Evolutionary conservation across 441 rosid genomes (phyloP), one percentile per base, ranked within the genome.

Genomic region (Bruguiera hainesii): DNA sequence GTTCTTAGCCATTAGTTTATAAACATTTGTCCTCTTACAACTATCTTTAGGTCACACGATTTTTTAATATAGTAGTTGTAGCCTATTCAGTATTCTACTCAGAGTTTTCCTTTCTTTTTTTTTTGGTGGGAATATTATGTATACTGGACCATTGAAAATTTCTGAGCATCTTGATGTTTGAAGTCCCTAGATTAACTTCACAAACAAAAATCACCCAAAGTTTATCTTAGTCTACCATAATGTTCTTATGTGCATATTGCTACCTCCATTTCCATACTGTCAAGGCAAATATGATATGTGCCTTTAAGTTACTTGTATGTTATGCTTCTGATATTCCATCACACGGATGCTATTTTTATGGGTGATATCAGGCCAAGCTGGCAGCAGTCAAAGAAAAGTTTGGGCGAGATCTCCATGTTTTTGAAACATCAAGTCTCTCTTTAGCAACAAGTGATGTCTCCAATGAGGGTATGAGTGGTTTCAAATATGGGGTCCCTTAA

Each of bases 331-430:
- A 18, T 39, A 7, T 9, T n/a, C 16, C 4, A 6, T 35, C 1
- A 8, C 18, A 13, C 25, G 19, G 28, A 16, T 55, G 30, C 51
- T 33, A 11, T 46, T 33, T 20, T 15, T n/a, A 6, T 23, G 4
- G 23, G 20, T 29, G 26, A 62, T 56, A 53, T 69, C 50, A 72
- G 63, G 89, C 84, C 60, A 89, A 80, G 81, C 62, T 88, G 64
- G 85, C 76, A 59, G 89, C 82, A 35, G 70, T 73, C 7, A 86
- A 84, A 79, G 99, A 84, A 61, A 87, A 86, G 65, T 81, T 76
- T 68, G 99, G 97, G 66, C 75, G 87, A 67, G 93, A 90, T 72
- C 67, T 95, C 63, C 83, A 76, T 57, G 91, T 95, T 42, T 95
- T 91, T 73, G 93, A 90, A 76, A 91, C 97, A 69, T 65, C 69